Base-by-base conservation (phyloP, 805 yeast genomes). In the Saturnispora hagleri region DNA sequence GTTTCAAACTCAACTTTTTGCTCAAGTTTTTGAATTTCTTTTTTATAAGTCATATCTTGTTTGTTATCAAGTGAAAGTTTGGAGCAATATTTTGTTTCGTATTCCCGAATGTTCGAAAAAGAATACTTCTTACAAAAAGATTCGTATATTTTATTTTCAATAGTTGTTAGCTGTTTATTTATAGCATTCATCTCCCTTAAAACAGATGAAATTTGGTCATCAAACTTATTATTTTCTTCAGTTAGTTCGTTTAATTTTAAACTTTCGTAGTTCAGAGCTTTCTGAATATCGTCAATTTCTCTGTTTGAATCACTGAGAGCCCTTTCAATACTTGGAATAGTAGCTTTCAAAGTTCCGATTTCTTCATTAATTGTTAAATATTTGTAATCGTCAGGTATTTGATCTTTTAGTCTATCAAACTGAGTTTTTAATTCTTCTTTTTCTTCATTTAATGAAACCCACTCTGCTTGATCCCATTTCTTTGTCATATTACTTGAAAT, bases 401-500 rank as follows among this genome's bases (percentile, higher is more conserved):
- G 62, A 17, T 62, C 57, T 8, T 73, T 68, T 6, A 79, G 50
- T 57, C 77, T 73, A 52, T 73, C 66, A 62, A 74, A 54, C 60
- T 76, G 69, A 33, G 57, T 47, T n/a, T 74, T 63, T 31, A 89
- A 65, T 45, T 79, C 78, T 24, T 72, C 77, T 50, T 80, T 81
- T 42, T 72, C 60, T 26, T 68, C 72, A 51, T 69, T 74, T 57
- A 89, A 70, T 22, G 73, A 69, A 48, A 74, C 76, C 57, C 78
- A 76, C 58, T 83, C 86, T 43, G 78, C 75, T 60, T 84, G 88
- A 63, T 82, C 89, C 95, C 95, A 88, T 56, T 78, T 74, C 52
- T 69, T 56, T 12, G 74, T 72, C n/a, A 73, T 67, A 40, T 72
- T 72, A n/a, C 73, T 72, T 5, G 80, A 73, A 28, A 73, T 69